Percentiles rank a stretch among this genome's conserved stretches.
Evolutionary conservation across 805 yeast genomes (phyloP).

Genomic region (Spathaspora sp.): DNA sequence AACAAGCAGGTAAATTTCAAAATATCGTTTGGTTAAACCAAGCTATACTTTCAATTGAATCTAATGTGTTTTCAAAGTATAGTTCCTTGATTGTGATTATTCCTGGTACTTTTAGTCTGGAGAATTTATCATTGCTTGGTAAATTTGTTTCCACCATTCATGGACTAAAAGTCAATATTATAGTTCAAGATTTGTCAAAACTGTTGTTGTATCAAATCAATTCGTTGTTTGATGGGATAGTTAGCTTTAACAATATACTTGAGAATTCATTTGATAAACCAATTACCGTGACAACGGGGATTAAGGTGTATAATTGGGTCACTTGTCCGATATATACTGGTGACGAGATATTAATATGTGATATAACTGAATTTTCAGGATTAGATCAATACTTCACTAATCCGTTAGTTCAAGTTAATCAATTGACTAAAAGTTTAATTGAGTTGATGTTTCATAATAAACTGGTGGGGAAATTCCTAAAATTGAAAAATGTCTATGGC

Average conservation of each 20-base stretch:
- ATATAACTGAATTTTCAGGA: constrained; percentile 35
- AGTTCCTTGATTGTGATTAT: constrained; percentile 16
- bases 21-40: constrained; percentile 45
- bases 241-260: constrained; percentile 9
- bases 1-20: constrained; percentile 47
- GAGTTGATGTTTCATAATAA: constrained; percentile 28
- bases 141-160: constrained; percentile 5
- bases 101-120: constrained; percentile 4
- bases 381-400: constrained; percentile 41
- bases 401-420: constrained; percentile 44
- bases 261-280: constrained; percentile 1
- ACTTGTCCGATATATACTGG: constrained; percentile 39
- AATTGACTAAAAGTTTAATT: constrained; percentile 48
- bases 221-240: constrained; percentile 13
- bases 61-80: constrained; percentile 11
- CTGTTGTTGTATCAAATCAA: constrained; percentile 31
- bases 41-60: constrained; percentile 6
- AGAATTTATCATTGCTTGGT: constrained; percentile 14
- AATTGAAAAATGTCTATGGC: constrained; percentile 53
- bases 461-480: constrained; percentile 18
- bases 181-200: constrained; percentile 36
- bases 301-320: constrained; percentile 46
- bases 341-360: constrained; percentile 35
- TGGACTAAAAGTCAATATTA: constrained; percentile 14
- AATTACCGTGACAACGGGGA: constrained; percentile 30